These are phyloP conservation scores for Colletotrichum musae DNA, from an alignment of 2,329 filamentous ascomycete species.

Conservation along the genomic window DNA sequence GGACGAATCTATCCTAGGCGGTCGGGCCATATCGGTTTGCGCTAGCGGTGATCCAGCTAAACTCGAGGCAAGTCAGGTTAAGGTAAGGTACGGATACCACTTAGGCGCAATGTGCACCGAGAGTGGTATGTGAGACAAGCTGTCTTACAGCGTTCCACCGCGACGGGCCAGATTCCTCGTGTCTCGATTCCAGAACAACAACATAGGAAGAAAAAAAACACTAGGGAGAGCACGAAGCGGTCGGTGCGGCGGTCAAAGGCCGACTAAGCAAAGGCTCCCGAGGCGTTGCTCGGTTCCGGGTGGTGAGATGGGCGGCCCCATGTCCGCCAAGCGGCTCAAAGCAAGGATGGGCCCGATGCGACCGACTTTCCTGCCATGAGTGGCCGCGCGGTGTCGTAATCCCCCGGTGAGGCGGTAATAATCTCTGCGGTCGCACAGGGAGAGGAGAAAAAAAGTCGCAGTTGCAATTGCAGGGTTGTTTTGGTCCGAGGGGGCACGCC, in stretches of 20 bases:
- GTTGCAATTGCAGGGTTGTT: neutral
- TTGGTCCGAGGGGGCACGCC: neutral
- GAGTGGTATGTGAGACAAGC: slow-evolving; percentile 23
- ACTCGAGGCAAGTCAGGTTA: neutral
- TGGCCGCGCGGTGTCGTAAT: slow-evolving; percentile 38
- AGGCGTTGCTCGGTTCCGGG: slow-evolving; percentile 26
- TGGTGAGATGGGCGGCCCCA: slow-evolving; percentile 25
- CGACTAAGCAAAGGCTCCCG: neutral
- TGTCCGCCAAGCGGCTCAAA: slow-evolving; percentile 40
- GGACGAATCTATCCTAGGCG: neutral
- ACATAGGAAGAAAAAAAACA: no score
- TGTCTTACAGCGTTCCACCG: slow-evolving; percentile 26
- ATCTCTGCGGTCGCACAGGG: slow-evolving; percentile 19
- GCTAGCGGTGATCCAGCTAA: slow-evolving; percentile 27
- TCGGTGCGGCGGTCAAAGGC: neutral
- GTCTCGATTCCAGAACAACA: slow-evolving; percentile 4
- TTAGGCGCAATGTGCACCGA: slow-evolving; percentile 4
- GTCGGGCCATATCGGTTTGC: slow-evolving; percentile 8
- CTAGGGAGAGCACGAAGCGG: neutral
- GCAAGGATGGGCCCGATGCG: slow-evolving; percentile 35
- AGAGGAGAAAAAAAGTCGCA: slow-evolving; percentile 24
- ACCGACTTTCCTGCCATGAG: slow-evolving; percentile 23
- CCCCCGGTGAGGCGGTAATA: slow-evolving; percentile 26
- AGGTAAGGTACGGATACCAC: neutral
- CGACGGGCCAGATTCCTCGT: slow-evolving; percentile 12